phyloP scores from a whole-genome alignment of 163 green algal species.

The Scenedesmus sp. region DNA sequence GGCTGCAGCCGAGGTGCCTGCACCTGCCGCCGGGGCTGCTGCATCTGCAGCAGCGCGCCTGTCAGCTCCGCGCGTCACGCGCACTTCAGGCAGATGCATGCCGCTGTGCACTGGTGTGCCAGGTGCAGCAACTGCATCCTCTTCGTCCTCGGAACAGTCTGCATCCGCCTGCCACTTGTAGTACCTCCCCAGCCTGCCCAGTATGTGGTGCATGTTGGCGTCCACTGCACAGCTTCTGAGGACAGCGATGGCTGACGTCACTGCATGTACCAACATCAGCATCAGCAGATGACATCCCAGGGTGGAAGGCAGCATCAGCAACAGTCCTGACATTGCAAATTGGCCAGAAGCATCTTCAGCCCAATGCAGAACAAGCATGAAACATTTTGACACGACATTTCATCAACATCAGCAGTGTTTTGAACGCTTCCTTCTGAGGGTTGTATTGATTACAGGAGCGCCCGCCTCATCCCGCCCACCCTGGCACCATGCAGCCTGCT shows the following conservation, averaged over 20 bases:
- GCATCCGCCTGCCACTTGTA: background rate
- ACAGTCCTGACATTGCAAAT: background rate
- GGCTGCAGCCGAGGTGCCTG: background rate
- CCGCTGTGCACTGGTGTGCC: background rate
- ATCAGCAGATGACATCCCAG: background rate
- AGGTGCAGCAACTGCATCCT: background rate
- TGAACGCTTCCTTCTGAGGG: too few relatives aligned
- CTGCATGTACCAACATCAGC: background rate
- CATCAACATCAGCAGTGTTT: too few relatives aligned
- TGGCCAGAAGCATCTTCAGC: too few relatives aligned
- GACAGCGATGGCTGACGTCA: background rate
- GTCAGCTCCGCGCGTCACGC: background rate
- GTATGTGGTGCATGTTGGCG: background rate
- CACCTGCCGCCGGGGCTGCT: background rate
- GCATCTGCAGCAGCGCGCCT: background rate
- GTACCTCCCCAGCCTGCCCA: background rate
- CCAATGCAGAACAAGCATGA: too few relatives aligned
- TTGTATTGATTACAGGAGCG: too few relatives aligned
- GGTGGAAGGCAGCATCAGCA: background rate
- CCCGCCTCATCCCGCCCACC: too few relatives aligned
- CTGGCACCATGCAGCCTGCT: too few relatives aligned
- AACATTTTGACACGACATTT: too few relatives aligned
- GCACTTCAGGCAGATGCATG: background rate
- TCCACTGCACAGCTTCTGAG: background rate
- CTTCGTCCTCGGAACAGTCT: background rate